A percentile compares a stretch with the other conserved stretches of the same genome.
phyloP scores from a whole-genome alignment of 352 stramenopile genomes.

The Thraustotheca clavata region DNA sequence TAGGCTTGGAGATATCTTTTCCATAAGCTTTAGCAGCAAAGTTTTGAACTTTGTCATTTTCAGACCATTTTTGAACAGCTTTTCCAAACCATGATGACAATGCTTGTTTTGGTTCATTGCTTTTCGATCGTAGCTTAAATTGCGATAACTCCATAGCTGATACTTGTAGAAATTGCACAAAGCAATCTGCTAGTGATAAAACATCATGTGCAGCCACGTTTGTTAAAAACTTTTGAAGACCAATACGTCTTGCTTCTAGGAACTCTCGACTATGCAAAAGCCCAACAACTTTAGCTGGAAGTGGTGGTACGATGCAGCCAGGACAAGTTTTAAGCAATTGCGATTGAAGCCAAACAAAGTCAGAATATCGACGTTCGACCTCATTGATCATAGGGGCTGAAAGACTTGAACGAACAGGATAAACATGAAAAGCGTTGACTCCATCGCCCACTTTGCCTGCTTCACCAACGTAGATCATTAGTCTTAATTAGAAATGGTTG shows the following conservation, averaged over 20 bases:
- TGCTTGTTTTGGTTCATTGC: constrained; percentile 28
- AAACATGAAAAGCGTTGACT: constrained; percentile 80
- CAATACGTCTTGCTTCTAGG: constrained; percentile 58
- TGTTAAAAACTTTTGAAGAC: constrained; percentile 63
- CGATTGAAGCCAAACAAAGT: constrained; percentile 79
- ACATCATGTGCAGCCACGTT: constrained; percentile 74
- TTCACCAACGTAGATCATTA: constrained; percentile 46
- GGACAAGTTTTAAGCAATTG: constrained; percentile 56
- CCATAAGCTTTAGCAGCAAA: constrained; percentile 43
- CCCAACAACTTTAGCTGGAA: constrained; percentile 69
- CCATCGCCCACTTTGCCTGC: constrained; percentile 73
- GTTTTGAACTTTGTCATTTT: constrained; percentile 64
- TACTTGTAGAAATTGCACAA: constrained; percentile 66
- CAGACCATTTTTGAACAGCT: constrained; percentile 66
- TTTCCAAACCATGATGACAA: constrained; percentile 80
- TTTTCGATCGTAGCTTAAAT: constrained; percentile 43
- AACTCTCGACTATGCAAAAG: constrained; percentile 72
- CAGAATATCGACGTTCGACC: constrained; percentile 77
- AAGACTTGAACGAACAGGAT: constrained; percentile 57
- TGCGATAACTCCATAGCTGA: constrained; percentile 63
- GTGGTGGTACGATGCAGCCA: constrained; percentile 73
- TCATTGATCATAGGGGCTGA: constrained; percentile 30
- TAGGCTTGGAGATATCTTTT: constrained; percentile 31
- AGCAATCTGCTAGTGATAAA: constrained; percentile 54
- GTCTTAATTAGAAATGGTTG: too few relatives aligned